Evolutionary conservation across 805 yeast species (phyloP), one percentile per base, ranked within the genome.

Genomic region (Cyberlindnera xishuangbannaensis): DNA sequence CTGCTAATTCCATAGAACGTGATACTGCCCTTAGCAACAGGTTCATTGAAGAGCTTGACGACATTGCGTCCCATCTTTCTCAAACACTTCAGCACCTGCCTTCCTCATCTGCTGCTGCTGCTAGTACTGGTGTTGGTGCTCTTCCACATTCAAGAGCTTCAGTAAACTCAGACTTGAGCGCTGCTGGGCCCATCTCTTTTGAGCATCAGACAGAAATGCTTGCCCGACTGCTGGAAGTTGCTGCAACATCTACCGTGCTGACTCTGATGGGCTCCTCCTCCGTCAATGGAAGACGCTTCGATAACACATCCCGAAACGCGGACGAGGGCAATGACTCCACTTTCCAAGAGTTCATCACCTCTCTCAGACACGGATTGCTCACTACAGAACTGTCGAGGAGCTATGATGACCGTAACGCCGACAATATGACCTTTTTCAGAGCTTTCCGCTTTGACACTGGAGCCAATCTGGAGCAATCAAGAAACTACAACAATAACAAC

Each of bases 281-380:
- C 10, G 45, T 46, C 2, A 43, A 45, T 25, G 62, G 62, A 1
- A 36, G 50, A 28, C 39, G 61, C 26, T 55, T 56, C 22, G 62
- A 57, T 32, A 56, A 51, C 30, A 37, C 49, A 3, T 29, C 49
- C 4, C 22, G 45, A 17, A 38, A 31, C 15, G 18, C 28, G 1
- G 31, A n/a, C 2, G 35, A 27, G n/a, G 28, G 31, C 18, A 30
- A 19, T 27, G 39, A 27, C 15, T 41, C 61, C 6, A 64, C 62
- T 10, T 73, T 71, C 47, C 54, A 56, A 21, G 71, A 69, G 24
- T 73, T 73, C 40, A 42, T 71, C 7, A 40, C 48, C 7, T 65
- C 67, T 17, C 48, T 69, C 10, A 54, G 62, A 20, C 53, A 56
- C 21, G 71, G 71, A 1, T 45, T 62, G 8, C 42, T 67, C 12